Base-by-base conservation (phyloP, 371 early-diverging fungal species). In the Zychaea mexicana region DNA sequence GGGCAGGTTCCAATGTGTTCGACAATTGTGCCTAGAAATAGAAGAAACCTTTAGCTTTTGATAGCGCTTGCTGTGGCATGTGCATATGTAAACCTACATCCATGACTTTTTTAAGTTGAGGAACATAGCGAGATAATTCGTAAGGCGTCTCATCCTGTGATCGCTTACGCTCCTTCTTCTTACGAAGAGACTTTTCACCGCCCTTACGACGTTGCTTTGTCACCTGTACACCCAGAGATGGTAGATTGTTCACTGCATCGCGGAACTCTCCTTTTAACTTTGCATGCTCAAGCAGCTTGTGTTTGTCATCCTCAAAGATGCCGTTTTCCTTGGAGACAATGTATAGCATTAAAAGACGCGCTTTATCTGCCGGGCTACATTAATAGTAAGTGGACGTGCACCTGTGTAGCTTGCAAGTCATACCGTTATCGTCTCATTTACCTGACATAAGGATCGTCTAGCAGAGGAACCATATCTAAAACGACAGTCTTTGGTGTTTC, bases 301-400 rank as follows among this genome's bases (percentile, higher is more conserved):
- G 84, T 2, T 93, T 84, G 57, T 95, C 90, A 32, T 86, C 94
- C 17, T 82, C 84, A 66, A 79, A 68, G 63, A 85, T 52, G 73
- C 94, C 80, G 64, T 88, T 76, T 70, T 94, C 77, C 45, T 78
- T 78, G 82, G 84, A 85, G 22, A 95, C 89, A 56, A 94, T 90
- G 61, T 92, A 94, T 8, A 95, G 69, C 88, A 96, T 88, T 59
- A 97, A 73, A 53, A 96, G 76, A 12, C 98, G 92, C 38, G 95
- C 78, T 73, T 95, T 97, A 77, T 97, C 95, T 33, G 79, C 71
- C 3, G 74, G 70, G 26, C 88, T 88, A 52, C 0, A 39, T 2
- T n/a, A n/a, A n/a, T 33, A 33, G 12, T 33, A 33, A 33, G 33
- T 8, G 12, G 12, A 8, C 33, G 12, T 33, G 5, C 12, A 33